These are phyloP conservation scores for Onygena corvina DNA, from an alignment of 2,329 filamentous ascomycete genomes.

Conservation along the genomic window DNA sequence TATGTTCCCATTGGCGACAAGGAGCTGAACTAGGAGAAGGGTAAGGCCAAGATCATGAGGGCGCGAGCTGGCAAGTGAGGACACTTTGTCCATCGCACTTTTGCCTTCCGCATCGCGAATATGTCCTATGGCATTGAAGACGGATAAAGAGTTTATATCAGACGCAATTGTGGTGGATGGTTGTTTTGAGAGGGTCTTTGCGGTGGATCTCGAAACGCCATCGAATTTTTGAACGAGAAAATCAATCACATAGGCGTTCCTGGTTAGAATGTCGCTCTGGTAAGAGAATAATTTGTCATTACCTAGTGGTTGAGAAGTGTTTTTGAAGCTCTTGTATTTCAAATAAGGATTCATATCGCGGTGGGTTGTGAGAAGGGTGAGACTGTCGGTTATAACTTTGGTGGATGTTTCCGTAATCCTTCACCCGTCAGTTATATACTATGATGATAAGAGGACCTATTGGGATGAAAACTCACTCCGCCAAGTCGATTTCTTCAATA, in stretches of 20 bases:
- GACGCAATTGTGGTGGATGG: conserved; percentile 40
- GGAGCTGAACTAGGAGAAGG: conserved; percentile 69
- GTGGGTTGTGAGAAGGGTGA: conserved; percentile 40
- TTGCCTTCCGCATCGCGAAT: conserved; percentile 52
- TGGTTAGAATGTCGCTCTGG: conserved; percentile 43
- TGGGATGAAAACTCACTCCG: conserved; percentile 35
- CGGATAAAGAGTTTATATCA: conserved; percentile 45
- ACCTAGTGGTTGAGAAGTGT: conserved; percentile 36
- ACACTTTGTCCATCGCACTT: conserved; percentile 55
- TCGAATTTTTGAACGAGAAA: conserved; percentile 49
- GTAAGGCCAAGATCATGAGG: conserved; percentile 70
- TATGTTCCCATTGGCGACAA: conserved; percentile 58
- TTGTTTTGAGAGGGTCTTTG: conserved; percentile 38
- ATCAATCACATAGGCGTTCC: conserved; percentile 45
- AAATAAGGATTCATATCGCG: conserved; percentile 45
- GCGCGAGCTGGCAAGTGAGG: conserved; percentile 57
- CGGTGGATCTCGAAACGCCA: conserved; percentile 46
- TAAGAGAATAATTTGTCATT: conserved; percentile 48
- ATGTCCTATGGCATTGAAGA: conserved; percentile 63
- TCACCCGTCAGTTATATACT: conserved; percentile 7
- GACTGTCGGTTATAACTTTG: conserved; percentile 48
- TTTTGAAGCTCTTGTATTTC: conserved; percentile 45
- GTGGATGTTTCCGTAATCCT: conserved; percentile 49
- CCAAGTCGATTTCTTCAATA: conserved; percentile 39
- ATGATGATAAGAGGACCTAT: background rate